Evolutionary conservation across 805 yeast species (phyloP), one percentile per base, ranked within the genome.

Genomic region (Saccharomyces mikatae): DNA sequence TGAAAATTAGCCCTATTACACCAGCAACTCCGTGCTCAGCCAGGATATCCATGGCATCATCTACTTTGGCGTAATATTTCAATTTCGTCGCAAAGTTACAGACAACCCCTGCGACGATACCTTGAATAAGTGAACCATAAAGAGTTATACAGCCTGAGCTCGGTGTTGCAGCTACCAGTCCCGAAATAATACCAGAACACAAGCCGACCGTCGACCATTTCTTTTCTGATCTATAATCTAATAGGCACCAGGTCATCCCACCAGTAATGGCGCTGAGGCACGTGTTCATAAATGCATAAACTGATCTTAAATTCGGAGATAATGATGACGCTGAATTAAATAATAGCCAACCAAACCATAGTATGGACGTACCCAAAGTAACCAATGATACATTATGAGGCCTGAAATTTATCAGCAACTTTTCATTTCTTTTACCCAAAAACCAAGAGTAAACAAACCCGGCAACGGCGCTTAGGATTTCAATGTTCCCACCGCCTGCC

Each of bases 1-100:
- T 89, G 76, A 89, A 89, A 22, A 90, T 53, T 51, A 90, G 77
- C 0, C 97, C 97, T 51, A 91, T 77, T 51, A 91, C 80, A 27
- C 97, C 97, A 0, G 97, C 97, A 63, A 91, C 78, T 47, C 96
- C 97, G 84, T 91, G 97, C 82, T 90, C 97, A 22, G 97, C 97
- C 69, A 91, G 78, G 49, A 89, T 85, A 84, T 91, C 97, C 63
- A 91, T 76, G 3, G 96, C 84, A 72, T 91, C 97, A 70, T 91
- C 97, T 52, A 90, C 89, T 54, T 79, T 77, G 46, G 85, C 73
- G 58, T 87, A 71, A 67, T 84, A 87, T 71, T 91, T 91, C 70
- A 91, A 71, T 63, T 88, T 86, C 50, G 97, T 90, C 54, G 95
- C 75, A 65, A 87, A 86, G 76, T 90, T 90, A 79, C 97, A 91